Conservation (phyloP, 2,329 filamentous ascomycete species). For the Penicillium sp. region DNA sequence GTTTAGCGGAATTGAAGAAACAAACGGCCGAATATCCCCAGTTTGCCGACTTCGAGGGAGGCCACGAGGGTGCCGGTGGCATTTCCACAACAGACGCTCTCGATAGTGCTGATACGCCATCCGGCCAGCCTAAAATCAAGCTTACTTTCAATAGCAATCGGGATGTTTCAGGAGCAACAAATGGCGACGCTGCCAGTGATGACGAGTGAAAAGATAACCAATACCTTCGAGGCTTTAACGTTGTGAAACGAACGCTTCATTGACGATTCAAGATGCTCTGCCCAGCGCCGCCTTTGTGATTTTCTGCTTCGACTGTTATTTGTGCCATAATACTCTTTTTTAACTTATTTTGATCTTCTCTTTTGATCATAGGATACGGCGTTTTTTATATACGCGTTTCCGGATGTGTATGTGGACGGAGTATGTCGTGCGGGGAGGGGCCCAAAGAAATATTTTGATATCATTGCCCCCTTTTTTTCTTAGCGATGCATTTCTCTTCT, state of each 20-base stretch:
- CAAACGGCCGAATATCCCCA: constrained; percentile 54
- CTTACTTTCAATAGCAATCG: constrained; percentile 52
- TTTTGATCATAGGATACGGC: constrained; percentile 8
- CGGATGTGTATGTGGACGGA: constrained; percentile 4
- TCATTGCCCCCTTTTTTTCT: not conserved
- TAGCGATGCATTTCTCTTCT: not conserved
- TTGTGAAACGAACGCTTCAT: not conserved
- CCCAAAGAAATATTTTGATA: not conserved
- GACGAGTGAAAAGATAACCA: constrained; percentile 26
- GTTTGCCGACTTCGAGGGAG: constrained; percentile 54
- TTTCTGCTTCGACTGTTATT: not conserved
- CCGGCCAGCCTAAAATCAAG: constrained; percentile 59
- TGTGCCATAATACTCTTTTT: not conserved
- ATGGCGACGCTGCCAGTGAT: constrained; percentile 29
- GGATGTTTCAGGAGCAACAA: constrained; percentile 29
- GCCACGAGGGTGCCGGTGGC: constrained; percentile 41
- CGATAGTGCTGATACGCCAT: constrained; percentile 54
- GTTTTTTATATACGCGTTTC: constrained; percentile 5
- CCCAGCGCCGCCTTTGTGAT: not conserved
- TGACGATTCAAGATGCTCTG: not conserved
- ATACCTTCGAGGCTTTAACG: not conserved
- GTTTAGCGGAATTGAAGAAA: constrained; percentile 50
- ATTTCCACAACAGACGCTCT: constrained; percentile 45
- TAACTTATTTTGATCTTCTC: not conserved
- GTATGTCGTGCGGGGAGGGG: not conserved